Percentiles rank a stretch among this genome's conserved stretches.
phyloP scores from a whole-genome alignment of 2,329 filamentous ascomycete species.

The Alternaria hordeiaustralica region DNA sequence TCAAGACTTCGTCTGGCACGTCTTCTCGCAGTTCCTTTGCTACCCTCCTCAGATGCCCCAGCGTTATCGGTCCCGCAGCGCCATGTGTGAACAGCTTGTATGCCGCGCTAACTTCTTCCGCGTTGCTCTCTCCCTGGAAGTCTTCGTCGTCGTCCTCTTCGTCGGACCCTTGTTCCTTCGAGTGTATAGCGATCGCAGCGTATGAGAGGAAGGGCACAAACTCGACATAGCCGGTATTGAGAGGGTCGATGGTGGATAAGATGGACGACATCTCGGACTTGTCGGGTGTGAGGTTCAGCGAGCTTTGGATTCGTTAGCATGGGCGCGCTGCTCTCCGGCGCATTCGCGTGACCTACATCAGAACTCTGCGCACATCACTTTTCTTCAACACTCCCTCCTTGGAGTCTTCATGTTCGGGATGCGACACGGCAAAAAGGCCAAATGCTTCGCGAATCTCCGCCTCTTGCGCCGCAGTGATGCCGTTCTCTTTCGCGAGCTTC shows the following conservation, averaged over 20 bases:
- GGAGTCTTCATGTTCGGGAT: conserved; percentile 68
- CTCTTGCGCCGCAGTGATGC: conserved; percentile 83
- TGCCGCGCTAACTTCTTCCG: conserved; percentile 79
- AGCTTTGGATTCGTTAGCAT: conserved; percentile 58
- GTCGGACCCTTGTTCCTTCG: conserved; percentile 37
- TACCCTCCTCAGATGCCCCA: conserved; percentile 78
- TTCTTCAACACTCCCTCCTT: conserved; percentile 59
- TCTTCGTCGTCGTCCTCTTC: conserved; percentile 53
- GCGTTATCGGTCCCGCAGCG: conserved; percentile 70
- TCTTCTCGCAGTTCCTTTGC: conserved; percentile 84
- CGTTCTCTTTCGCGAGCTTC: conserved; percentile 90
- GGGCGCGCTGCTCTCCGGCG: background rate
- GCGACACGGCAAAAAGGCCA: conserved; percentile 68
- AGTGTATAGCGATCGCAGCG: conserved; percentile 82
- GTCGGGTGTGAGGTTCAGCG: conserved; percentile 76
- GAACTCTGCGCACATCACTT: conserved; percentile 55
- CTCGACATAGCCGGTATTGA: conserved; percentile 75
- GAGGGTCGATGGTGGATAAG: conserved; percentile 81
- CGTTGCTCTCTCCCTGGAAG: conserved; percentile 41
- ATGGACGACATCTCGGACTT: conserved; percentile 76
- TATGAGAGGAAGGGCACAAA: conserved; percentile 87
- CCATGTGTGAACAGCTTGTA: conserved; percentile 77
- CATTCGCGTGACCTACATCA: conserved; percentile 54
- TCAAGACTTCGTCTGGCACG: conserved; percentile 80
- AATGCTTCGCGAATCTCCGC: conserved; percentile 91